Percentiles rank a stretch among this genome's conserved stretches.
Evolutionary conservation across 108 stramenopile species (phyloP).

Genomic region (Phaeodactylum tricornutum): DNA sequence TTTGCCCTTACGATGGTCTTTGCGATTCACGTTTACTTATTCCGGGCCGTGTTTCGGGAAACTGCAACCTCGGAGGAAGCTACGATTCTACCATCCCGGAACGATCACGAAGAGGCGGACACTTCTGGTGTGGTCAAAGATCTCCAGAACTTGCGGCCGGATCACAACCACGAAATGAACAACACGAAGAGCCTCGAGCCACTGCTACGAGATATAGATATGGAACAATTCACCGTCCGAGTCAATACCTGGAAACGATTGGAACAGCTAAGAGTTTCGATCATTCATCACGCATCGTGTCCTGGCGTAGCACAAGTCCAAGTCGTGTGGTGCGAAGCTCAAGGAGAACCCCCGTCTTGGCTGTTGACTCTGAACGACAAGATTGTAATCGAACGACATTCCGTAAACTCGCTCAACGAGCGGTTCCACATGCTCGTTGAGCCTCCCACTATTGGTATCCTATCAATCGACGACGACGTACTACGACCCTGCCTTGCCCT

Average conservation of each 20-base stretch:
- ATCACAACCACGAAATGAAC: too few relatives aligned
- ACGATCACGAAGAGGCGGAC: too few relatives aligned
- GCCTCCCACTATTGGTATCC: slow-evolving; percentile 56
- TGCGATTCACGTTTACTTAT: too few relatives aligned
- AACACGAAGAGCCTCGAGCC: too few relatives aligned
- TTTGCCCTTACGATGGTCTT: too few relatives aligned
- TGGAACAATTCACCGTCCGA: slow-evolving; percentile 53
- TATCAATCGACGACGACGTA: slow-evolving; percentile 81
- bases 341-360: slow-evolving; percentile 16
- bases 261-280: slow-evolving; percentile 35
- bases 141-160: too few relatives aligned
- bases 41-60: too few relatives aligned
- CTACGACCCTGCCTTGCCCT: slow-evolving; percentile 71
- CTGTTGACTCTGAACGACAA: slow-evolving; percentile 12
- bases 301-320: slow-evolving; percentile 54
- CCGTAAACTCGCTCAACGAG: slow-evolving; percentile 66
- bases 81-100: too few relatives aligned
- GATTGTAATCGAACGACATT: slow-evolving; percentile 57
- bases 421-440: slow-evolving; percentile 48
- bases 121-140: too few relatives aligned
- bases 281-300: slow-evolving; percentile 49
- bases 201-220: too few relatives aligned
- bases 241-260: slow-evolving; percentile 69
- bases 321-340: slow-evolving; percentile 58
- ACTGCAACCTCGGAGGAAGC: too few relatives aligned